Percentiles rank a stretch among this genome's conserved stretches.
phyloP scores from a whole-genome alignment of 2,329 filamentous ascomycete genomes.

The Xylariaceae sp. region DNA sequence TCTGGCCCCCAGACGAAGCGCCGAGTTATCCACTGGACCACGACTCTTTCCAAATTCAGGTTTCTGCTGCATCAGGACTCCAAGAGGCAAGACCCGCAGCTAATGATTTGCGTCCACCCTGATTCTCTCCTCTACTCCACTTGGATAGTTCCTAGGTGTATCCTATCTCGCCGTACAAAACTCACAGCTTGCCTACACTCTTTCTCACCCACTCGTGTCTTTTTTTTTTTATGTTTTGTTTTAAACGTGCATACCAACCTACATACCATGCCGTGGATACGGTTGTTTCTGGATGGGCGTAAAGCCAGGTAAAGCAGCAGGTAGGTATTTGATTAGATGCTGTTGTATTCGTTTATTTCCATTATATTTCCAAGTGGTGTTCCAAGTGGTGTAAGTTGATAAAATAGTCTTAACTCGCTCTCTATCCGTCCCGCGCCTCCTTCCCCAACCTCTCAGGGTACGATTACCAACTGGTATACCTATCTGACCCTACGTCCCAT shows the following conservation, averaged over 20 bases:
- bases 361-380: neutral
- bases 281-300: slow-evolving; percentile 5
- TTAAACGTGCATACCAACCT: slow-evolving; percentile 8
- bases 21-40: neutral
- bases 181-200: slow-evolving; percentile 15
- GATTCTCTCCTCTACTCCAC: slow-evolving; percentile 13
- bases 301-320: neutral
- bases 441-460: neutral
- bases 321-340: neutral
- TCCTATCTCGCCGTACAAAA: slow-evolving; percentile 4
- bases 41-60: slow-evolving; percentile 24
- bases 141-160: slow-evolving; percentile 2
- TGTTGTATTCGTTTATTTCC: neutral
- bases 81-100: slow-evolving; percentile 21
- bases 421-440: neutral
- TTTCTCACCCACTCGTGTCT: neutral
- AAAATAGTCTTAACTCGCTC: neutral
- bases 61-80: slow-evolving; percentile 27
- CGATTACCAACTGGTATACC: neutral
- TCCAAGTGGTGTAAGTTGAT: neutral
- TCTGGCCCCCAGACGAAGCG: neutral
- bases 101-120: slow-evolving; percentile 11
- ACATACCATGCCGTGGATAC: slow-evolving; percentile 10
- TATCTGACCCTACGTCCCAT: slow-evolving; percentile 18
- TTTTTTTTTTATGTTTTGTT: neutral